phyloP scores from a whole-genome alignment of 2,329 filamentous ascomycete species.

The Incumbomyces lentus region DNA sequence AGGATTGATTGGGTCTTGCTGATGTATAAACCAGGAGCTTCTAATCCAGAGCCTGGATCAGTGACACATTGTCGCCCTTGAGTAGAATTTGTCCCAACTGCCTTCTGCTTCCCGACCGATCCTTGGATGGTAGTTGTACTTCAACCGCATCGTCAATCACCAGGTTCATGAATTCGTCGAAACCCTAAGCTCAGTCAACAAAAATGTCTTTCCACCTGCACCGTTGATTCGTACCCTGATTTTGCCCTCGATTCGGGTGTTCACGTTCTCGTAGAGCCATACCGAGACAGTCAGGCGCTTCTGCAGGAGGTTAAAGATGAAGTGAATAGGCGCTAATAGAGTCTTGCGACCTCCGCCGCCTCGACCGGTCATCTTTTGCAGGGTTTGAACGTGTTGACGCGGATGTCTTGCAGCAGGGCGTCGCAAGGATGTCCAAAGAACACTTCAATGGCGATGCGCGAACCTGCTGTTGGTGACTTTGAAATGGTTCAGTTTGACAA shows the following conservation, averaged over 20 bases:
- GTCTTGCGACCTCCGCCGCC: constrained; percentile 52
- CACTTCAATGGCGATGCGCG: background rate
- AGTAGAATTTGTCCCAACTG: constrained; percentile 79
- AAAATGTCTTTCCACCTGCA: background rate
- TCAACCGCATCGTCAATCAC: constrained; percentile 93
- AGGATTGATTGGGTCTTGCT: too few species aligned
- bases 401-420: background rate
- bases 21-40: background rate
- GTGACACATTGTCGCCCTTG: constrained; percentile 78
- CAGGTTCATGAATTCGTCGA: constrained; percentile 99
- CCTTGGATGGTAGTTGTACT: constrained; percentile 75
- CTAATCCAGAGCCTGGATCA: constrained; percentile 52
- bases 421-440: background rate
- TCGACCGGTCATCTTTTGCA: constrained; percentile 42
- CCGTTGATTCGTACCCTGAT: constrained; percentile 58
- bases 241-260: constrained; percentile 89
- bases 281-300: constrained; percentile 77
- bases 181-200: constrained; percentile 54
- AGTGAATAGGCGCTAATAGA: constrained; percentile 68
- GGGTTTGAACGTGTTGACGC: background rate
- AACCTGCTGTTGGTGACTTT: too few species aligned
- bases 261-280: constrained; percentile 94
- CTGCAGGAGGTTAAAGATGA: constrained; percentile 87
- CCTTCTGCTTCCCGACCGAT: constrained; percentile 66
- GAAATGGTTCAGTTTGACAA: background rate